Conservation (phyloP, 495 filamentous ascomycete species). For the Lasiosphaeria miniovina region DNA sequence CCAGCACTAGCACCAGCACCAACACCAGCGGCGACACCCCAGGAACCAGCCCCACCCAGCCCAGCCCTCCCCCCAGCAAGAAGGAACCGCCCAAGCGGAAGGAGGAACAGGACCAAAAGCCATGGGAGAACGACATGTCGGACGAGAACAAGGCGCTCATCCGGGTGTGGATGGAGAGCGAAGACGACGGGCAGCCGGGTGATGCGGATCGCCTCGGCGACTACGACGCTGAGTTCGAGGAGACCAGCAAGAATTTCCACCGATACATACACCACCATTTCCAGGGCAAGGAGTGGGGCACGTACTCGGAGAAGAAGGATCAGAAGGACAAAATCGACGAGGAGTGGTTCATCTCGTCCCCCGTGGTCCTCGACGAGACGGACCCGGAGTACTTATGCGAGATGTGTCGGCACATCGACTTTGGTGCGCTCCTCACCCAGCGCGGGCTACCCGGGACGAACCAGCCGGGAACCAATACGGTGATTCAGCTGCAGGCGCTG, state of each 20-base stretch:
- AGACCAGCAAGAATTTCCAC: slow-evolving; percentile 2
- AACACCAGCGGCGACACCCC: neutral
- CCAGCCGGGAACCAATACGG: neutral
- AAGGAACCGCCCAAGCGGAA: slow-evolving; percentile 2
- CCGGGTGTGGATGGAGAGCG: slow-evolving; percentile 12
- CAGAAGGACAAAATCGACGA: slow-evolving; percentile 7
- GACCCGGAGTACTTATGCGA: slow-evolving; percentile 20
- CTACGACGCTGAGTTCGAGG: slow-evolving; percentile 1
- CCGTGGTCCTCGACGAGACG: neutral
- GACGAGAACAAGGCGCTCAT: slow-evolving; percentile 10
- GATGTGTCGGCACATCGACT: slow-evolving; percentile 20
- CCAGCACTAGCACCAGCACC: no score
- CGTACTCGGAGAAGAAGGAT: slow-evolving; percentile 5
- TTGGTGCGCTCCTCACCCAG: slow-evolving; percentile 11
- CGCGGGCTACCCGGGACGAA: slow-evolving; percentile 13
- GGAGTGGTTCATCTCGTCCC: slow-evolving; percentile 20
- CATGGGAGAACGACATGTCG: slow-evolving; percentile 10
- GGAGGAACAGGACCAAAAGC: slow-evolving; percentile 1
- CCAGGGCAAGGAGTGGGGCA: slow-evolving; percentile 1
- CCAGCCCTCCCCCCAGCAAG: neutral
- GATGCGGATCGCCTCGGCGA: slow-evolving; percentile 2
- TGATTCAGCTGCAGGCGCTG: slow-evolving; percentile 11
- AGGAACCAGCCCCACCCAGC: neutral
- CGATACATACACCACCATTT: slow-evolving; percentile 13
- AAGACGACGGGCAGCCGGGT: slow-evolving; percentile 8